Evolutionary conservation across 1,284 basidiomycete genomes (phyloP), one percentile per base, ranked within the genome.

Genomic region (Porogramme epimiltina): DNA sequence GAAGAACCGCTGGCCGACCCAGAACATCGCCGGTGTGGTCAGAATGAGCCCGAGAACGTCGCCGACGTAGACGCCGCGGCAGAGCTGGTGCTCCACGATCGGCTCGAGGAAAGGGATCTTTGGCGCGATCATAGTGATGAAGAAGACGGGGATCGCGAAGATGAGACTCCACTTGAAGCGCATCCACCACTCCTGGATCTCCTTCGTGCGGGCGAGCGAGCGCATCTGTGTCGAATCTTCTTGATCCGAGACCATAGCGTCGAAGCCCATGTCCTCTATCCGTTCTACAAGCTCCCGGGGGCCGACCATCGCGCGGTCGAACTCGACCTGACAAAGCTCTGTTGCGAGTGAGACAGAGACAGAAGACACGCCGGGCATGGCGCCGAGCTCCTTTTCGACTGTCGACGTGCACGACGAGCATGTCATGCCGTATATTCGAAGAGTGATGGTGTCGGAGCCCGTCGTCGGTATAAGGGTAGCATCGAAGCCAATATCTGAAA

Each of bases 1-100:
- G 70, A 98, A 98, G 74, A 99, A 98, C 57, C 86, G 86, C 48
- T 73, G 73, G 2, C 95, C 97, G 42, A 98, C 77, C 81, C 91
- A 97, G 63, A 95, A 93, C 67, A 99, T 97, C 1, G 94, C 88
- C 1, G 95, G 96, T 1, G 95, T 87, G 5, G 95, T 95, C 49
- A 99, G 78, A n/a, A 80, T 50, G 38, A 96, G 75, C 55, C 87
- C 82, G n/a, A 95, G 69, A 20, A 96, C 51, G 68, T 99, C 93
- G 34, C 91, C 89, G 20, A 98, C 73, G 65, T 92, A 94, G 44
- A 98, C 76, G 48, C 84, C 83, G 60, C 80, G 75, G 60, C 83
- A 73, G 38, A 91, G 56, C 39, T 73, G 75, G 64, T 71, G 68
- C 45, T 71, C 66, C 60, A 86, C 68, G 41, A 91, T 53, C 4